Percentiles rank a stretch among this genome's conserved stretches.
These are phyloP conservation scores for Tricholoma hemisulphureum DNA, from an alignment of 768 basidiomycete species.

Conservation along the genomic window DNA sequence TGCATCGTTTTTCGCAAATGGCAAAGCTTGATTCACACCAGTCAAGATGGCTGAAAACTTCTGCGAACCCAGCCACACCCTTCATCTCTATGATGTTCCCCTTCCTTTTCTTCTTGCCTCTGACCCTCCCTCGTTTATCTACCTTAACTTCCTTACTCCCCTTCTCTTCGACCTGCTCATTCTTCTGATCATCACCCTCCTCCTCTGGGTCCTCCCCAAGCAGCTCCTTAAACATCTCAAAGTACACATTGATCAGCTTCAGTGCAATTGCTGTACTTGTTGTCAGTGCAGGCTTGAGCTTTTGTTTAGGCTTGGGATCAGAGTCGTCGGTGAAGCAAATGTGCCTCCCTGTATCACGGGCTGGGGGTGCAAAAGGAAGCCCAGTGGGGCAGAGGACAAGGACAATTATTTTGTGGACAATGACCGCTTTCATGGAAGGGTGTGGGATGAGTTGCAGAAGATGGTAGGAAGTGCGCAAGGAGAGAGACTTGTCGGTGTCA, in stretches of 20 bases:
- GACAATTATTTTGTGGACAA: constrained; percentile 83
- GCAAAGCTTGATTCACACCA: constrained; percentile 92
- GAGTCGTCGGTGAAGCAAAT: constrained; percentile 54
- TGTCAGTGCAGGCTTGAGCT: constrained; percentile 24
- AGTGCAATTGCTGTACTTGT: constrained; percentile 52
- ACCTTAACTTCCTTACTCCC: constrained; percentile 34
- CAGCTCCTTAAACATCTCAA: constrained; percentile 89
- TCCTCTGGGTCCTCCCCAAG: constrained; percentile 55
- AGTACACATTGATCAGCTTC: constrained; percentile 85
- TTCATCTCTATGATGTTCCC: constrained; percentile 39
- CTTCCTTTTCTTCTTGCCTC: constrained; percentile 32
- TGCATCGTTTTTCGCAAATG: constrained; percentile 82
- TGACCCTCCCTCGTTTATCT: constrained; percentile 7
- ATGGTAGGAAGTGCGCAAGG: constrained; percentile 87
- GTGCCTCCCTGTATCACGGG: constrained; percentile 41
- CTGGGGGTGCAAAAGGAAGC: constrained; percentile 31
- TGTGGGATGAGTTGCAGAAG: constrained; percentile 88
- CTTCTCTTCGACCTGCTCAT: constrained; percentile 29
- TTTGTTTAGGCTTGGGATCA: constrained; percentile 29
- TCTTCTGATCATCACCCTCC: constrained; percentile 29
- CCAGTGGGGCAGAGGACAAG: constrained; percentile 69
- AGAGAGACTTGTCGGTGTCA: constrained; percentile 83
- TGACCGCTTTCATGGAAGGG: constrained; percentile 87
- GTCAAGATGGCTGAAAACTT: constrained; percentile 90
- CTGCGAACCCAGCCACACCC: constrained; percentile 65